Percentiles rank a stretch among this genome's conserved stretches.
Evolutionary conservation across 2,329 filamentous ascomycete species (phyloP).

Genomic region (Tympanopsis confertula): DNA sequence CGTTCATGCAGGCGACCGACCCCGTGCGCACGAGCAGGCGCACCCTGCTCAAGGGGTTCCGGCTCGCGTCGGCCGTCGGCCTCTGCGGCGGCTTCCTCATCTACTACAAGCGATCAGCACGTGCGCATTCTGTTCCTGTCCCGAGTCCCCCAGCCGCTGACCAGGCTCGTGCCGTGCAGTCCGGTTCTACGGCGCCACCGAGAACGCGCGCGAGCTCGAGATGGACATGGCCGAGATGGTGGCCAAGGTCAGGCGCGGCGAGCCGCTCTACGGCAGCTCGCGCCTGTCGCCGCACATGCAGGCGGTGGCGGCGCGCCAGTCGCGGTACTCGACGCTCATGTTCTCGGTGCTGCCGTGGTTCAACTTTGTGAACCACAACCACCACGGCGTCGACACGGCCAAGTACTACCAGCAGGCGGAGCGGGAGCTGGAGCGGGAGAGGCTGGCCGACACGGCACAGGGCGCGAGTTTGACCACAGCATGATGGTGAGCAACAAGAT

Average conservation of each 20-base stretch:
- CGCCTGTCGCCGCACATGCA: constrained; percentile 78
- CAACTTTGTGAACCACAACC: constrained; percentile 92
- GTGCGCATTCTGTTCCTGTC: constrained; percentile 37
- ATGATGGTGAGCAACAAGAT: no score
- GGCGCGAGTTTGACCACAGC: no score
- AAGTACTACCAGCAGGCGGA: constrained; percentile 98
- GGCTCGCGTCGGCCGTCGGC: constrained; percentile 65
- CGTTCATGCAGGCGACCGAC: constrained; percentile 70
- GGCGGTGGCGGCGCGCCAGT: constrained; percentile 84
- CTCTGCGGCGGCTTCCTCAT: constrained; percentile 69
- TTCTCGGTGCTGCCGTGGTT: constrained; percentile 85
- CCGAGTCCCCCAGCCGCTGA: background rate
- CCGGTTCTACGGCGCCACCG: constrained; percentile 88
- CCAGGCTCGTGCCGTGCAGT: constrained; percentile 36
- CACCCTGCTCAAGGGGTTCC: constrained; percentile 73
- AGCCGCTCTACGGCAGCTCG: constrained; percentile 78
- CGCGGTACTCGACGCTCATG: constrained; percentile 77
- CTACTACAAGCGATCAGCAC: constrained; percentile 71
- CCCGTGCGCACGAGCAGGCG: constrained; percentile 76
- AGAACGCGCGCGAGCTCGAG: constrained; percentile 83
- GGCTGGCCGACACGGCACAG: constrained; percentile 19
- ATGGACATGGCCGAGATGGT: constrained; percentile 99
- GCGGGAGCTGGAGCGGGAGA: constrained; percentile 78
- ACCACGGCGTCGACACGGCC: constrained; percentile 94
- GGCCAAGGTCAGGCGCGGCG: constrained; percentile 80